phyloP scores from a whole-genome alignment of 345 rosid genomes.

The Gossypium sturtianum region DNA sequence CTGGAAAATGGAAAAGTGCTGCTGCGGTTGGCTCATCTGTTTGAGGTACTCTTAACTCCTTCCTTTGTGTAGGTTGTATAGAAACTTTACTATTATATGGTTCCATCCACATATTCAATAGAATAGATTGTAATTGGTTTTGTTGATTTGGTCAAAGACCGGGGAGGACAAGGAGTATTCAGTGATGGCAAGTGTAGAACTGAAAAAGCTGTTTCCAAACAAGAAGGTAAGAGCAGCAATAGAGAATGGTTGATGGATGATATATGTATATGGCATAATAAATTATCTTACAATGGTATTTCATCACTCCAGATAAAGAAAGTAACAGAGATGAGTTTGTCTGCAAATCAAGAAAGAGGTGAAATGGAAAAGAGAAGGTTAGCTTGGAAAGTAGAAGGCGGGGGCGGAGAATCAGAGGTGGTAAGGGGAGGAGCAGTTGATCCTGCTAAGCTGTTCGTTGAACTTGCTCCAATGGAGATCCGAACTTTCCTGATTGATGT shows the following conservation, averaged over 20 bases:
- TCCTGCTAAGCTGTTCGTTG: slow-evolving; percentile 37
- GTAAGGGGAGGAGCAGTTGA: slow-evolving; percentile 64
- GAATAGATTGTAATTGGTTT: background rate
- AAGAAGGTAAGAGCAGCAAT: slow-evolving; percentile 48
- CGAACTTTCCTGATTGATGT: slow-evolving; percentile 57
- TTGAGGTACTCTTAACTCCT: slow-evolving; percentile 45
- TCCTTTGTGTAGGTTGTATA: slow-evolving; percentile 7
- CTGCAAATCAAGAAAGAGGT: slow-evolving; percentile 80
- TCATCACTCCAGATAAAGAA: slow-evolving; percentile 41
- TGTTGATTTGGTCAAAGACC: slow-evolving; percentile 27
- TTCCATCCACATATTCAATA: background rate
- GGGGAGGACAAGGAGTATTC: slow-evolving; percentile 86
- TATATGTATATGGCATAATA: background rate
- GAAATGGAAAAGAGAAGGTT: slow-evolving; percentile 75
- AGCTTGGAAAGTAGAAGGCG: slow-evolving; percentile 60
- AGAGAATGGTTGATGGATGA: background rate
- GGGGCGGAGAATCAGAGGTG: slow-evolving; percentile 26
- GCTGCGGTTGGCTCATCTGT: slow-evolving; percentile 85
- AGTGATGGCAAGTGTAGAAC: slow-evolving; percentile 62
- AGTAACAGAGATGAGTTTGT: slow-evolving; percentile 67
- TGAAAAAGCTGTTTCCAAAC: slow-evolving; percentile 59
- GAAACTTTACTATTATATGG: background rate
- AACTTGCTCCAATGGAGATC: slow-evolving; percentile 81
- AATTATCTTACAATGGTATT: background rate
- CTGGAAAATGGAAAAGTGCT: slow-evolving; percentile 71